Evolutionary conservation across 257 asterid species (phyloP).

Genomic region (Solanum ossicruentum): DNA sequence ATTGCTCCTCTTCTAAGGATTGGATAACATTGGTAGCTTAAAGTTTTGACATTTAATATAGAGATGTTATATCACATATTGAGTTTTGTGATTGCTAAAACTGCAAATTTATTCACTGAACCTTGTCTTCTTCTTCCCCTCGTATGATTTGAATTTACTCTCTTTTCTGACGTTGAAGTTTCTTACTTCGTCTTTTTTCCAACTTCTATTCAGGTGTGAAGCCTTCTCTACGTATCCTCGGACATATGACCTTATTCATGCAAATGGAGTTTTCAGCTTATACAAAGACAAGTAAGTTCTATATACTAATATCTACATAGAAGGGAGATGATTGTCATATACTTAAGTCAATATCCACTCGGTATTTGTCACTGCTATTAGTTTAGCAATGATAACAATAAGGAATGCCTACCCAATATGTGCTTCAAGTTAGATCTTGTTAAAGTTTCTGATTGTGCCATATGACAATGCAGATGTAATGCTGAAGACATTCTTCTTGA

Average conservation of each 20-base stretch:
- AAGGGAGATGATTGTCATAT: not conserved
- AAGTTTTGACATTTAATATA: not conserved
- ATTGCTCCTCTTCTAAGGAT: not conserved
- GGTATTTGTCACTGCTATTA: not conserved
- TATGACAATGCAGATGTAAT: constrained; percentile 11
- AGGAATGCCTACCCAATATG: not conserved
- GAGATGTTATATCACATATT: not conserved
- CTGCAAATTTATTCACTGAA: not conserved
- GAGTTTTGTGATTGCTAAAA: not conserved
- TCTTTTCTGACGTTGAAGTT: not conserved
- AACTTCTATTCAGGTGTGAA: constrained; percentile 24
- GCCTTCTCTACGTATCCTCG: constrained; percentile 37
- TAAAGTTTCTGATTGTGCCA: not conserved
- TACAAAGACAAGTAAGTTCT: constrained; percentile 27
- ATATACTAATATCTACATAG: not conserved
- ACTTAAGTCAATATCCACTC: not conserved
- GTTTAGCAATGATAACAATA: not conserved
- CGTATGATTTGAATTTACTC: not conserved
- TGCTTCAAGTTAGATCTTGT: not conserved
- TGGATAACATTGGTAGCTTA: not conserved
- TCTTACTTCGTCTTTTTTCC: not conserved
- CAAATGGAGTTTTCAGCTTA: constrained; percentile 23
- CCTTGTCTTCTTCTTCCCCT: not conserved
- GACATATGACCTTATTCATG: constrained; percentile 34
- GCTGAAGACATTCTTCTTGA: constrained; percentile 27